Conservation (phyloP, 106 monocot genomes). For the Dendrobium officinale region DNA sequence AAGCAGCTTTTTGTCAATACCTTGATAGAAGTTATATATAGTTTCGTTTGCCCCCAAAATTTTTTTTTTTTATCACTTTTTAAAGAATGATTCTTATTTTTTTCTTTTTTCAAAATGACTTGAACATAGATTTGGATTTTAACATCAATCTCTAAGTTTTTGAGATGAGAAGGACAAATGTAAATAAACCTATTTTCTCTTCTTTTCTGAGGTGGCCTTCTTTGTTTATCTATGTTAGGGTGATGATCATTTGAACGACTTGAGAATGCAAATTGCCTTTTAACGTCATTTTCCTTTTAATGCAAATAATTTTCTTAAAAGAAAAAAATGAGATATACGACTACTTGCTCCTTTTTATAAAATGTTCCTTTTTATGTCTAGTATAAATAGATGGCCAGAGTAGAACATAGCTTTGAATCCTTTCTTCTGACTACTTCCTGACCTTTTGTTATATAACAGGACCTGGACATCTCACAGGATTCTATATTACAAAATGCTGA, state of each 20-base stretch:
- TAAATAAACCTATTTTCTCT: background rate
- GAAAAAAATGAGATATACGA: background rate
- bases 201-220: background rate
- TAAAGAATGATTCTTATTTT: background rate
- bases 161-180: background rate
- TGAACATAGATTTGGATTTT: background rate
- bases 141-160: background rate
- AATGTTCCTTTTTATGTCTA: background rate
- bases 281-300: background rate
- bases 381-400: background rate
- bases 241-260: background rate
- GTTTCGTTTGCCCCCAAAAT: background rate
- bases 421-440: background rate
- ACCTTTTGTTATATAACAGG: slow-evolving; percentile 26
- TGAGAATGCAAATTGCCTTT: background rate
- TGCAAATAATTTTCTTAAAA: background rate
- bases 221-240: background rate
- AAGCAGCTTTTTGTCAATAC: background rate
- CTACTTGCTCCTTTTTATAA: background rate
- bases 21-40: background rate
- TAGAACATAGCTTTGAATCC: background rate
- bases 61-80: background rate
- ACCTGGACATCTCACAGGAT: slow-evolving; percentile 85
- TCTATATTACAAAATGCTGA: slow-evolving; percentile 90
- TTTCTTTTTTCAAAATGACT: background rate